Evolutionary conservation across 78 protist genomes (phyloP).

Genomic region (Cavenderia fasciculata): DNA sequence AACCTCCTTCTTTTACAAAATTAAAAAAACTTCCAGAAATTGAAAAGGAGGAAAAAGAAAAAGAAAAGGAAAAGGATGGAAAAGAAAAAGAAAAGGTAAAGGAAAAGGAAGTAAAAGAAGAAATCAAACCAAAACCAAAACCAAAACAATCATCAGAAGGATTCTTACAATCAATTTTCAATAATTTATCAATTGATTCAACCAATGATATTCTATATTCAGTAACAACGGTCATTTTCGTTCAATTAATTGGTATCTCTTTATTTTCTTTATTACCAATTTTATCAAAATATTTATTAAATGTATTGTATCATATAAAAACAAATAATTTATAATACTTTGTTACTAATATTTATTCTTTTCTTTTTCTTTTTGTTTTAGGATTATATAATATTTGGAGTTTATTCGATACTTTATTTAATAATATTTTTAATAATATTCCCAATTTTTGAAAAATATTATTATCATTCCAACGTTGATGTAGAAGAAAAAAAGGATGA

Average conservation of each 20-base stretch:
- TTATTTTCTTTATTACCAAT: constrained; percentile 17
- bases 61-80: neutral
- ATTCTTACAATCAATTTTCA: too few species aligned
- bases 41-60: neutral
- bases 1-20: constrained; percentile 22
- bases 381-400: neutral
- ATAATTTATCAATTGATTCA: constrained; percentile 19
- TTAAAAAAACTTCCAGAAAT: neutral
- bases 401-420: constrained; percentile 5
- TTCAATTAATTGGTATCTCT: constrained; percentile 22
- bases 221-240: neutral
- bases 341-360: neutral
- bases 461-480: neutral
- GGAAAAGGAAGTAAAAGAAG: neutral
- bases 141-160: neutral
- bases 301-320: constrained; percentile 4
- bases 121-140: neutral
- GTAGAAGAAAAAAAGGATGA: neutral
- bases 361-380: neutral
- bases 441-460: constrained; percentile 28
- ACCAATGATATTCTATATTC: constrained; percentile 63
- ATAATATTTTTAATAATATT: constrained; percentile 13
- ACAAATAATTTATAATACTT: neutral
- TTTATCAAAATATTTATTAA: neutral
- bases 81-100: neutral